Evolutionary conservation across 106 monocot species (phyloP), one percentile per base, ranked within the genome.

Genomic region (Dactylorhiza incarnata): DNA sequence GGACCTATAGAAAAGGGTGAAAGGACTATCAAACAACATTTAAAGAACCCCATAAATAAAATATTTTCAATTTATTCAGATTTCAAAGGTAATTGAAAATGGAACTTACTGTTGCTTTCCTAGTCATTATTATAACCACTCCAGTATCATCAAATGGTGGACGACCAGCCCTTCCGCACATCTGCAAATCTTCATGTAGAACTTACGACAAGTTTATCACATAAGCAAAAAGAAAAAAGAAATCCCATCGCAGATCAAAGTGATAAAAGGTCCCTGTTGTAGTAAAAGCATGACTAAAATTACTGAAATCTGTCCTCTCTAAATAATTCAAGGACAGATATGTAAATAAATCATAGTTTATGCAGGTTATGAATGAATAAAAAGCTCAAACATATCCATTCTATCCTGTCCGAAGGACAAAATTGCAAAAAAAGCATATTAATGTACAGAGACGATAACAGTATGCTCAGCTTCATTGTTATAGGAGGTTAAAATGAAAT

Each of bases 71-170:
- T 22, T 72, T 23, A 20, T 72, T 72, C 48, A 47, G 47, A 46
- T 9, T 19, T 9, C 8, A 19, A 37, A 20, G 48, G 5, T 45
- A 12, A 45, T 48, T n/a, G 46, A 45, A 22, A 22, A 68, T 71
- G 6, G 10, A 82, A 75, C 74, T 85, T 80, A 97, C 96, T 47
- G 96, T 93, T 81, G 91, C 93, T 87, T 78, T 89, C 81, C 96
- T 91, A 45, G 96, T 97, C 96, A 97, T 93, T 49, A 97, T 87
- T 53, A 97, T 83, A 79, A 91, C 93, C 74, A 86, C 85, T 49
- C 96, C 96, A 72, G 89, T 93, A 72, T 93, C 96, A 85, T 97
- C 87, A 83, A 97, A 97, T 83, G 96, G 96, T 70, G 93, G 96
- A 65, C 96, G 90, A 25, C 96, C 96, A 75, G 96, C 96, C 81